These are phyloP conservation scores for Quercus lobata DNA, from an alignment of 331 rosid species.

Conservation along the genomic window DNA sequence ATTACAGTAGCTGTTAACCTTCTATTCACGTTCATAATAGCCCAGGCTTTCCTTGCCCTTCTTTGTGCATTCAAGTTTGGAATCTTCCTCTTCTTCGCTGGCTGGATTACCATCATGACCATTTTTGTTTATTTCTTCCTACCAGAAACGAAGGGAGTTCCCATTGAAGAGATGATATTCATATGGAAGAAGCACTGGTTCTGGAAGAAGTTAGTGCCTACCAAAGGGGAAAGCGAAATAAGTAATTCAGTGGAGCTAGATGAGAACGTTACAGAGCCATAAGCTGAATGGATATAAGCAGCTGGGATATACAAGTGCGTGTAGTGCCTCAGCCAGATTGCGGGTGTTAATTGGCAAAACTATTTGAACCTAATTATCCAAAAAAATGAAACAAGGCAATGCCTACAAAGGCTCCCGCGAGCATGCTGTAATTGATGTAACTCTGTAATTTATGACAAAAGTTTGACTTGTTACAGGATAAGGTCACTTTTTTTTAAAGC, in stretches of 20 bases:
- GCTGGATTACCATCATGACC: slow-evolving; percentile 78
- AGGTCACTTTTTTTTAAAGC: too few species aligned
- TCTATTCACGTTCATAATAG: slow-evolving; percentile 67
- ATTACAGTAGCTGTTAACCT: slow-evolving; percentile 87
- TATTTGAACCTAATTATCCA: too few species aligned
- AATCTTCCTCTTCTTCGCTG: slow-evolving; percentile 84
- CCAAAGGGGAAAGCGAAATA: slow-evolving; percentile 1
- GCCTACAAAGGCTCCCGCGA: too few species aligned
- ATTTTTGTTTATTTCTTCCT: slow-evolving; percentile 58
- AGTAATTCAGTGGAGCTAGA: neutral
- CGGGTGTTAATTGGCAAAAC: too few species aligned
- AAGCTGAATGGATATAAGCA: too few species aligned
- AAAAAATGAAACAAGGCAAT: too few species aligned
- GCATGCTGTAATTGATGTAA: too few species aligned
- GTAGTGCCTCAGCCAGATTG: too few species aligned
- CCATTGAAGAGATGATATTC: slow-evolving; percentile 76
- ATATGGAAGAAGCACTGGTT: slow-evolving; percentile 92
- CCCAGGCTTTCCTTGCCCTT: slow-evolving; percentile 66
- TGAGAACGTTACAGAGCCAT: neutral
- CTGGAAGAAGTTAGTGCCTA: slow-evolving; percentile 63
- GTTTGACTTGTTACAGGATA: too few species aligned
- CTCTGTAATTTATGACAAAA: too few species aligned
- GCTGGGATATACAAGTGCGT: too few species aligned
- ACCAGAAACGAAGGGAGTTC: slow-evolving; percentile 92
- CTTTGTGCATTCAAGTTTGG: slow-evolving; percentile 67